A percentile compares a stretch with the other conserved stretches of the same genome.
phyloP scores from a whole-genome alignment of 2,329 filamentous ascomycete genomes.

The Botrytis hyacinthi region DNA sequence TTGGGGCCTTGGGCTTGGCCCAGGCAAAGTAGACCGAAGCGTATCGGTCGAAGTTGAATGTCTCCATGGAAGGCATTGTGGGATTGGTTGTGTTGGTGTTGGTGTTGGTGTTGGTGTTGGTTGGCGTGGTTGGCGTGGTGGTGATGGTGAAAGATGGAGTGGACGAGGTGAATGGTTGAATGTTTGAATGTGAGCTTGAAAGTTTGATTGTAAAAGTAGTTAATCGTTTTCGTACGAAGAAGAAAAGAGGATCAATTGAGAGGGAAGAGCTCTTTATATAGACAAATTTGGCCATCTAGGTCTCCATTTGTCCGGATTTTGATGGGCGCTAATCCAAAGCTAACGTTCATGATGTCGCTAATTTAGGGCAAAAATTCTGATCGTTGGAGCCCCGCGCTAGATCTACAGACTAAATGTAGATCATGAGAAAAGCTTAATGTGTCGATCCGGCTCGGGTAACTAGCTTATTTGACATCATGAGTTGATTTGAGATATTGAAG shows the following conservation, averaged over 20 bases:
- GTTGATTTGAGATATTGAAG: background rate
- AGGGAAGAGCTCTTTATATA: background rate
- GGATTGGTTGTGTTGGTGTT: background rate
- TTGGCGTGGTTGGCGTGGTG: too few species aligned
- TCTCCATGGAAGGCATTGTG: background rate
- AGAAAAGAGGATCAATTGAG: background rate
- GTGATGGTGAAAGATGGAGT: background rate
- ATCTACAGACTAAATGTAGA: background rate
- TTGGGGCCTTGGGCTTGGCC: background rate
- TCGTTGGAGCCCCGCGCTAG: background rate
- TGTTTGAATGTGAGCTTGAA: background rate
- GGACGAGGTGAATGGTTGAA: background rate
- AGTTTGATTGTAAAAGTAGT: background rate
- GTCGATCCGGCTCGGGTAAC: background rate
- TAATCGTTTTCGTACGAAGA: background rate
- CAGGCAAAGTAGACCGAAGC: background rate
- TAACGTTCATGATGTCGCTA: background rate
- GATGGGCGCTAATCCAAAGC: background rate
- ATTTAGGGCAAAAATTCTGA: background rate
- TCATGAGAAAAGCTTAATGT: background rate
- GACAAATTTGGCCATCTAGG: background rate
- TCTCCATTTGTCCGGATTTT: background rate
- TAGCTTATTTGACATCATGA: background rate
- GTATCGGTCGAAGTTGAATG: background rate
- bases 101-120: too few species aligned